Conservation (phyloP, 768 basidiomycete species). For the Tubosaeta brunneosetosa region DNA sequence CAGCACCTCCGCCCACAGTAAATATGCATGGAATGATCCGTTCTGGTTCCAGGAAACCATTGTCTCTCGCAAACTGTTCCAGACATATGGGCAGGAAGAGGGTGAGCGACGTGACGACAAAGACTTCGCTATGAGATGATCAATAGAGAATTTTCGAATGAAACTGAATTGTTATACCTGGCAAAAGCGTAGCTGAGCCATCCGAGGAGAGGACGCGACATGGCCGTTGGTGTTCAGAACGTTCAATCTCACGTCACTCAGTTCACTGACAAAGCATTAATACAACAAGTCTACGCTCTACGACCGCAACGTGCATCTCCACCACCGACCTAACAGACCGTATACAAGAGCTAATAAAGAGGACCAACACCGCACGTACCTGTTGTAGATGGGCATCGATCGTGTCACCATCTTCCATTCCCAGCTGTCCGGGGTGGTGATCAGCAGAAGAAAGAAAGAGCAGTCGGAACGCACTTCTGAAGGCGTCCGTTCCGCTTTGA, state of each 20-base stretch:
- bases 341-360: not conserved
- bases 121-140: constrained; percentile 57
- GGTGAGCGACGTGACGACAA: constrained; percentile 75
- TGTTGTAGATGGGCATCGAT: constrained; percentile 59
- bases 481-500: constrained; percentile 49
- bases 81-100: constrained; percentile 80
- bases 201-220: constrained; percentile 45
- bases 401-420: constrained; percentile 60
- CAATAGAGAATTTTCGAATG: not conserved
- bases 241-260: constrained; percentile 6
- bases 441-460: not conserved
- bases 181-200: constrained; percentile 88
- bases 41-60: constrained; percentile 75
- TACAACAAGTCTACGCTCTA: not conserved
- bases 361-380: constrained; percentile 31
- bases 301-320: not conserved
- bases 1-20: constrained; percentile 5
- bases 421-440: constrained; percentile 32
- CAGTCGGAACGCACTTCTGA: constrained; percentile 37
- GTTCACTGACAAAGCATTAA: not conserved
- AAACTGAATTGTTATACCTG: constrained; percentile 39
- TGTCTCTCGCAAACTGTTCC: constrained; percentile 87
- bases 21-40: constrained; percentile 52
- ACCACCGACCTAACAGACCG: constrained; percentile 23
- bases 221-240: constrained; percentile 1